phyloP scores from a whole-genome alignment of 1,139 yeast species.

The Ashbya aceris region DNA sequence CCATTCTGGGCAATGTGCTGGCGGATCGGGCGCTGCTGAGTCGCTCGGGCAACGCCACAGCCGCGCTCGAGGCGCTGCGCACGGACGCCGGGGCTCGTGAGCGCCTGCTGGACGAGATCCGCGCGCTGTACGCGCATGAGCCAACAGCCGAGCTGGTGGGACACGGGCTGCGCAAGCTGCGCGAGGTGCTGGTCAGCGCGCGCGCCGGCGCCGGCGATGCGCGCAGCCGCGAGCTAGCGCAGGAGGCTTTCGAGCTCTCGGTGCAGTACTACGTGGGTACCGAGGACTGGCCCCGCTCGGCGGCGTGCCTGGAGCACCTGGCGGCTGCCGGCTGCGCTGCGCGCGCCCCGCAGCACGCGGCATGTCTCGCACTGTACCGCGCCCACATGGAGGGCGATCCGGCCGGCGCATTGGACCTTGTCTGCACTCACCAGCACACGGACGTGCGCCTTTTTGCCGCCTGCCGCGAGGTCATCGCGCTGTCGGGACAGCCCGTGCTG shows the following conservation, averaged over 20 bases:
- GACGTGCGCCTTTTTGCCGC: background rate
- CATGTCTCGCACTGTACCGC: constrained; percentile 5
- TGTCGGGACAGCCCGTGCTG: background rate
- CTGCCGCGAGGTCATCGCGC: background rate
- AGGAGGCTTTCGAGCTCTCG: constrained; percentile 11
- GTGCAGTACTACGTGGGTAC: constrained; percentile 8
- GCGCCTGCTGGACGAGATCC: constrained; percentile 7
- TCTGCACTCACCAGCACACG: background rate
- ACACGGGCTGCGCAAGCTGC: constrained; percentile 20
- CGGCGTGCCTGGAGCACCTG: constrained; percentile 6
- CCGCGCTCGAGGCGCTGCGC: constrained; percentile 7
- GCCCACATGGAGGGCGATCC: constrained; percentile 5
- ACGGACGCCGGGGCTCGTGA: constrained; percentile 9
- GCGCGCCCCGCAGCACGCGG: too few species aligned
- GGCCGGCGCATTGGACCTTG: background rate
- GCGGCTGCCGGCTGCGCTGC: constrained; percentile 2
- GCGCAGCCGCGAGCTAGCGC: constrained; percentile 8
- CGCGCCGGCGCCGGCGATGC: constrained; percentile 7
- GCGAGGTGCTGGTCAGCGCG: constrained; percentile 16
- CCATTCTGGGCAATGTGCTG: constrained; percentile 12
- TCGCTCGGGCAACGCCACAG: constrained; percentile 7
- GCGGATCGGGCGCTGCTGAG: constrained; percentile 15
- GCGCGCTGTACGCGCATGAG: background rate
- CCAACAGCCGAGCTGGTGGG: constrained; percentile 6
- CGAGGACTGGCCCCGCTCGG: constrained; percentile 8